Conservation (phyloP, 495 filamentous ascomycete genomes). For the Neurospora sp. region DNA sequence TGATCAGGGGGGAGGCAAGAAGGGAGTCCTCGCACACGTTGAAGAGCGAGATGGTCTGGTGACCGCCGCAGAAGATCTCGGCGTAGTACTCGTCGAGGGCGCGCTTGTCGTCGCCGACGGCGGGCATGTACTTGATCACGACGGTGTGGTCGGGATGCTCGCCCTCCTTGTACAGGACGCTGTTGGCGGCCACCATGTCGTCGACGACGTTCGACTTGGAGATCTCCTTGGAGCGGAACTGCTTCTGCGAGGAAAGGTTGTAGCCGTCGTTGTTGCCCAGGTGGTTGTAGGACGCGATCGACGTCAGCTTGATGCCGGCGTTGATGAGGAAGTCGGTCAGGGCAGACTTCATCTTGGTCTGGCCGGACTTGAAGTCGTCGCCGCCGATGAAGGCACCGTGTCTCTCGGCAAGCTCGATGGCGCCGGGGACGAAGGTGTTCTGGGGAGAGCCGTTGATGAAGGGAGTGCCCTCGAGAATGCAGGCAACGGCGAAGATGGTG, state of each 20-base stretch:
- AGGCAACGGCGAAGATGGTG: constrained; percentile 90
- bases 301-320: constrained; percentile 97
- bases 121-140: constrained; percentile 98
- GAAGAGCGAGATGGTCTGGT: constrained; percentile 95
- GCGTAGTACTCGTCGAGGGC: constrained; percentile 98
- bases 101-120: constrained; percentile 98
- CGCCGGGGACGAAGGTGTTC: constrained; percentile 96
- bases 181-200: constrained; percentile 97
- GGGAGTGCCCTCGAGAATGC: constrained; percentile 76
- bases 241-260: constrained; percentile 93
- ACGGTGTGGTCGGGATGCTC: constrained; percentile 86
- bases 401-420: constrained; percentile 80
- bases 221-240: constrained; percentile 99
- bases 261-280: constrained; percentile 99
- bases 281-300: constrained; percentile 98
- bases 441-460: constrained; percentile 99
- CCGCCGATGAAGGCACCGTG: constrained; percentile 87
- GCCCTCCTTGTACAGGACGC: constrained; percentile 74
- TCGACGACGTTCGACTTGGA: constrained; percentile 98
- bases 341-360: constrained; percentile 99
- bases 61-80: constrained; percentile 98
- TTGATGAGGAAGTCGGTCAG: constrained; percentile 98
- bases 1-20: constrained; percentile 93
- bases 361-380: constrained; percentile 99
- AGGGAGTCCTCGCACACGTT: constrained; percentile 99